These are phyloP conservation scores for Apophysomyces ossiformis DNA, from an alignment of 371 early-diverging fungal species.

Conservation along the genomic window DNA sequence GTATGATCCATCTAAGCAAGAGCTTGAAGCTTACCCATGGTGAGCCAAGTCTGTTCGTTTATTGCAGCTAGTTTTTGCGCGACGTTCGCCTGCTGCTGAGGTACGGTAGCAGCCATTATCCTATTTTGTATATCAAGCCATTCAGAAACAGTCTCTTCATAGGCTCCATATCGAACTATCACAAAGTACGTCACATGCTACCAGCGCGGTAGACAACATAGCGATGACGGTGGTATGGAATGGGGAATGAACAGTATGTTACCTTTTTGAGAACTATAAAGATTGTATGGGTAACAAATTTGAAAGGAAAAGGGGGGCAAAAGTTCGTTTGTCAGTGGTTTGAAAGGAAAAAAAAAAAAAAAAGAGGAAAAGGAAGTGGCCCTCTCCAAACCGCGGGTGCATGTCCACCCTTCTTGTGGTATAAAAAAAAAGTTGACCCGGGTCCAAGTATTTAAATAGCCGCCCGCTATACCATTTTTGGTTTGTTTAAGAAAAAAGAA, in stretches of 20 bases:
- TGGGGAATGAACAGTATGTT: neutral
- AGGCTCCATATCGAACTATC: neutral
- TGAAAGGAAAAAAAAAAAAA: slow-evolving; percentile 6
- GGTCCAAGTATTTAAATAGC: slow-evolving; percentile 11
- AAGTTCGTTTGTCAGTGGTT: neutral
- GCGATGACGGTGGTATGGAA: neutral
- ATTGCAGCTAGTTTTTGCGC: slow-evolving; percentile 62
- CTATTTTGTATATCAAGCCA: slow-evolving; percentile 1
- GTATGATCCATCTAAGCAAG: slow-evolving; percentile 3
- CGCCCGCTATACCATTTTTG: slow-evolving; percentile 9
- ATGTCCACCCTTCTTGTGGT: slow-evolving; percentile 7
- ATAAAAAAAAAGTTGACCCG: slow-evolving; percentile 5
- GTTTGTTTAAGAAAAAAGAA: neutral
- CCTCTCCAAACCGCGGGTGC: slow-evolving; percentile 6
- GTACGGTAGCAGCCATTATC: slow-evolving; percentile 32
- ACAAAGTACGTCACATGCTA: slow-evolving; percentile 8
- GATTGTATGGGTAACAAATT: neutral
- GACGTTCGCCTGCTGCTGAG: slow-evolving; percentile 33
- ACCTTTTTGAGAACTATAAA: slow-evolving; percentile 7
- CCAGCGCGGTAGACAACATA: slow-evolving; percentile 7
- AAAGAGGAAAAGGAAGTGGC: slow-evolving; percentile 1
- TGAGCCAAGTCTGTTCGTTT: slow-evolving; percentile 76
- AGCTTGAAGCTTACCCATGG: slow-evolving; percentile 54
- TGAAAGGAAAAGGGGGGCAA: neutral
- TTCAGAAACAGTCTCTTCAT: neutral